Evolutionary conservation across 805 yeast genomes (phyloP).

Genomic region (Saccharomycopsis vini): DNA sequence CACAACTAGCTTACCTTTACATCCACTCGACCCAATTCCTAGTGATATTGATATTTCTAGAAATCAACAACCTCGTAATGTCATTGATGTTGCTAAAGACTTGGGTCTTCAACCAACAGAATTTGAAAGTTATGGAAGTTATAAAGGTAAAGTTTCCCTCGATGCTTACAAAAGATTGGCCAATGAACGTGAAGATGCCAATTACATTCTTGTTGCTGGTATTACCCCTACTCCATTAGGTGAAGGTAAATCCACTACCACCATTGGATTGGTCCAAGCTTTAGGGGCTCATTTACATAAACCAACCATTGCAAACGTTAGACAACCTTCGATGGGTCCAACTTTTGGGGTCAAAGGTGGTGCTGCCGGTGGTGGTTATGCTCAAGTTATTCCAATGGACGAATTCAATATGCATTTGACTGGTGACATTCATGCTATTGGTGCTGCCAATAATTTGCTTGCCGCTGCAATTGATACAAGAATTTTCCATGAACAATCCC

Average conservation of each 20-base stretch:
- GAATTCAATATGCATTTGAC: conserved; percentile 96
- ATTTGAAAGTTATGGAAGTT: conserved; percentile 80
- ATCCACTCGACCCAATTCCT: conserved; percentile 55
- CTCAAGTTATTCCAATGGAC: conserved; percentile 98
- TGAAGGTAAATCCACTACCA: conserved; percentile 95
- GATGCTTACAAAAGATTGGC: conserved; percentile 61
- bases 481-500: conserved; percentile 89
- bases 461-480: conserved; percentile 97
- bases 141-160: conserved; percentile 74
- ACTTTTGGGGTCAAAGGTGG: conserved; percentile 99
- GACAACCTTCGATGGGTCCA: conserved; percentile 99
- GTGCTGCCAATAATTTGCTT: conserved; percentile 84
- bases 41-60: conserved; percentile 87
- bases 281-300: conserved; percentile 81
- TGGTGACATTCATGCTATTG: conserved; percentile 95
- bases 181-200: conserved; percentile 55
- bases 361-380: conserved; percentile 98
- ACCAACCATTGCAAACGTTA: conserved; percentile 85
- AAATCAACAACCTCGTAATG: conserved; percentile 78
- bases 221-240: conserved; percentile 98
- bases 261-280: conserved; percentile 95
- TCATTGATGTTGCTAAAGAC: conserved; percentile 67
- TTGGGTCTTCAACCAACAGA: conserved; percentile 72
- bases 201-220: conserved; percentile 89
- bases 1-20: conserved; percentile 45